A percentile compares a stretch with the other conserved stretches of the same genome.
Conservation (phyloP, 305 asterid species). For the Striga hermonthica region DNA sequence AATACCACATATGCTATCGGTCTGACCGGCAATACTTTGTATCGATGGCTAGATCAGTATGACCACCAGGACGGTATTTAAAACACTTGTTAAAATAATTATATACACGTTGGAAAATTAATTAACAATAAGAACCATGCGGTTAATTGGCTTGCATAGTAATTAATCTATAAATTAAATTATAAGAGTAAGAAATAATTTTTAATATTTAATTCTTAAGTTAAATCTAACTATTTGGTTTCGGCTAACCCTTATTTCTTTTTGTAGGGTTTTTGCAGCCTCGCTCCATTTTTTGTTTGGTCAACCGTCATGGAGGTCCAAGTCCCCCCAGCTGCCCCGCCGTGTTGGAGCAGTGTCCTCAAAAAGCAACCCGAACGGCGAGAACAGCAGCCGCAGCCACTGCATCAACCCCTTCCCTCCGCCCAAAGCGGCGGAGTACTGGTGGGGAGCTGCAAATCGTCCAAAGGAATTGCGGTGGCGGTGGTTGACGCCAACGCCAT, state of each 20-base stretch:
- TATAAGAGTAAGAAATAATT: too few species aligned
- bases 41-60: too few species aligned
- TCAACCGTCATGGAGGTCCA: conserved; percentile 50
- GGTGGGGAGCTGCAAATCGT: conserved; percentile 74
- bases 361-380: conserved; percentile 39
- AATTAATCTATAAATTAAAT: too few species aligned
- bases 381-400: conserved; percentile 28
- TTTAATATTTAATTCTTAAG: too few species aligned
- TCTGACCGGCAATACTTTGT: too few species aligned
- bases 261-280: conserved; percentile 44
- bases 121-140: too few species aligned
- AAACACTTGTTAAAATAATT: too few species aligned
- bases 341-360: conserved; percentile 61
- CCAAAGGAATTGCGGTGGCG: conserved; percentile 80
- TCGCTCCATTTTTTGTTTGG: background rate
- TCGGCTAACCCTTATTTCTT: background rate
- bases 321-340: conserved; percentile 41
- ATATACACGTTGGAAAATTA: too few species aligned
- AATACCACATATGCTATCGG: too few species aligned
- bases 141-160: too few species aligned
- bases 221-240: too few species aligned
- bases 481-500: conserved; percentile 95
- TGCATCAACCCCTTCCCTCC: conserved; percentile 19
- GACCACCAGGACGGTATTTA: too few species aligned
- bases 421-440: conserved; percentile 29